These are phyloP conservation scores for Monosporascus sp. DNA, from an alignment of 2,329 filamentous ascomycete genomes.

Conservation along the genomic window DNA sequence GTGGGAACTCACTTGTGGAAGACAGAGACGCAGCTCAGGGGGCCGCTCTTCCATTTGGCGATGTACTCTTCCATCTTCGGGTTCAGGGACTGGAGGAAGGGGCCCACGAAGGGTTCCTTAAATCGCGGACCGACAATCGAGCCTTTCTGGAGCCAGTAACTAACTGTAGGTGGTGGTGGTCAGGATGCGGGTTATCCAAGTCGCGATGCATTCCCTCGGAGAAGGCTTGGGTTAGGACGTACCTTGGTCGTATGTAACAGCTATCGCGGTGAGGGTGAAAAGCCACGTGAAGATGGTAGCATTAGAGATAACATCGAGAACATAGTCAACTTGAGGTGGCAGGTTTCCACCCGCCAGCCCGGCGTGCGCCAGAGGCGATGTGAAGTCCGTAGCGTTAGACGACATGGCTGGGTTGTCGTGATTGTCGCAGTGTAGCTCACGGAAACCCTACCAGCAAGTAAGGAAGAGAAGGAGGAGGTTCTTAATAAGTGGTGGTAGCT, in stretches of 20 bases:
- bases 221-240: conserved; percentile 33
- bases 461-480: neutral
- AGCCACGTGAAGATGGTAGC: conserved; percentile 58
- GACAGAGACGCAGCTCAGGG: conserved; percentile 93
- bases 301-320: conserved; percentile 52
- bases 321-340: conserved; percentile 50
- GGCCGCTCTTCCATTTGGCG: conserved; percentile 86
- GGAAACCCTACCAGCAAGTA: neutral
- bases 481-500: neutral
- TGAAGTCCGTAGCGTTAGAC: conserved; percentile 60
- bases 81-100: conserved; percentile 86
- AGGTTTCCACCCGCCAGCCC: conserved; percentile 45
- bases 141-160: conserved; percentile 71
- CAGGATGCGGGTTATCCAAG: conserved; percentile 2
- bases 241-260: conserved; percentile 89
- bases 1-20: conserved; percentile 81
- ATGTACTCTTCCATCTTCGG: conserved; percentile 90
- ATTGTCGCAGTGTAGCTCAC: neutral
- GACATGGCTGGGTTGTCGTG: conserved; percentile 36
- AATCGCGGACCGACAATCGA: conserved; percentile 68
- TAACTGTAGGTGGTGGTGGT: conserved; percentile 46
- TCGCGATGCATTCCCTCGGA: neutral
- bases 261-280: conserved; percentile 64
- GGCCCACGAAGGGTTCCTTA: conserved; percentile 88
- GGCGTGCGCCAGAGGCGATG: conserved; percentile 63